Conservation (phyloP, 495 filamentous ascomycete species). For the Geoglossum glabrum region DNA sequence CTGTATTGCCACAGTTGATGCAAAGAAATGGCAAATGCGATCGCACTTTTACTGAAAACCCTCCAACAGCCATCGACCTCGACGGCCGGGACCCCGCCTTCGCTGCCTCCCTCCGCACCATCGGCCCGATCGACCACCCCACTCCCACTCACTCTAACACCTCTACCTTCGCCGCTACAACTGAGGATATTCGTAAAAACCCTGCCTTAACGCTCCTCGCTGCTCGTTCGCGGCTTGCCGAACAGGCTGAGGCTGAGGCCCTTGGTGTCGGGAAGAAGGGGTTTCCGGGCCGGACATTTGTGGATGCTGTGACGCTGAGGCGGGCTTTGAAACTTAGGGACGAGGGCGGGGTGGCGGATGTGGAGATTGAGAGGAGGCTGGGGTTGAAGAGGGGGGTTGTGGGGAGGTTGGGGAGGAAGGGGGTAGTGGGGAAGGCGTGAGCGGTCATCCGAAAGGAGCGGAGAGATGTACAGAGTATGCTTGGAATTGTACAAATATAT, state of each 20-base stretch:
- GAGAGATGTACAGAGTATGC: neutral
- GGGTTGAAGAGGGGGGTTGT: slow-evolving; percentile 38
- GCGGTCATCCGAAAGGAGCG: neutral
- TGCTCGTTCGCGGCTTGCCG: slow-evolving; percentile 23
- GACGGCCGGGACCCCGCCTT: slow-evolving; percentile 46
- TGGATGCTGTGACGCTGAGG: slow-evolving; percentile 40
- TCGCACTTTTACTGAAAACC: no score
- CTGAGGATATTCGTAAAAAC: slow-evolving; percentile 29
- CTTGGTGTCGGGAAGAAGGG: slow-evolving; percentile 23
- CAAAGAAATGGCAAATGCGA: no score
- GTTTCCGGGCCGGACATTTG: slow-evolving; percentile 30
- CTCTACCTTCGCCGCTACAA: slow-evolving; percentile 20
- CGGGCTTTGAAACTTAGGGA: slow-evolving; percentile 42
- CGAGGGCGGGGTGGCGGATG: slow-evolving; percentile 24
- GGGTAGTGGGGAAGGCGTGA: slow-evolving; percentile 21
- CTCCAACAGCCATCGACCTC: slow-evolving; percentile 35
- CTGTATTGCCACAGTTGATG: no score
- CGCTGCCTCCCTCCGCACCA: slow-evolving; percentile 35
- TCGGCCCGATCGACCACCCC: slow-evolving; percentile 39
- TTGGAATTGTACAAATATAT: no score
- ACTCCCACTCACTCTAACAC: slow-evolving; percentile 35
- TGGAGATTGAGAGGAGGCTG: slow-evolving; percentile 39
- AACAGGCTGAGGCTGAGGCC: slow-evolving; percentile 31
- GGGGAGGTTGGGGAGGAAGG: slow-evolving; percentile 29
- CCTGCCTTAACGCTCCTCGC: slow-evolving; percentile 32